Evolutionary conservation across 108 stramenopile species (phyloP), one percentile per base, ranked within the genome.

Genomic region (Fragilaria radians): DNA sequence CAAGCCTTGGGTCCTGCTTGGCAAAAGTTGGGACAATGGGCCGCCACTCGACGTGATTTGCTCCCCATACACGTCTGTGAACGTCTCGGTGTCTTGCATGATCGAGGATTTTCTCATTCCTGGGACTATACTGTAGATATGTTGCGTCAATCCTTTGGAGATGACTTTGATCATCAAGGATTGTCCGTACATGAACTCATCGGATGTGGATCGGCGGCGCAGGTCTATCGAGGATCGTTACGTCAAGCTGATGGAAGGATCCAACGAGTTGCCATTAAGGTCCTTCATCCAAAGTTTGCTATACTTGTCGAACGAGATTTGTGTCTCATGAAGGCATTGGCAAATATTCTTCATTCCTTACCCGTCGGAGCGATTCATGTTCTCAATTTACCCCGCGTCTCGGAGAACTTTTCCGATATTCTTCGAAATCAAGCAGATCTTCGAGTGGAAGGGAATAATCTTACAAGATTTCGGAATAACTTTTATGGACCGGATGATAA

Each of bases 191-290:
- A 73, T 25, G 73, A 77, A 31, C 71, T 76, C 30, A 77, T 91
- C 67, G 94, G 94, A 9, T 88, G 86, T 52, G 94, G 94, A 17
- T 80, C 84, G 42, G 94, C 85, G 5, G 94, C 94, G n/a, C 90
- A 91, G 68, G 94, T 95, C 0, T 86, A 95, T 68, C 66, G 61
- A 36, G 89, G 77, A 11, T 78, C 60, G 9, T 63, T 93, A 18
- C 61, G 42, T 47, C 65, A 59, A 21, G 66, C 58, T 23, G 54
- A 51, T 5, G 21, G 61, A 7, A 28, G 28, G 31, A 45, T 11
- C 26, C 57, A 63, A 14, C 46, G 51, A 2, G 88, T 90, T 28
- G 94, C 94, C 3, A 63, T 95, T 65, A 95, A 95, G 70, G 84
- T 91, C 4, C 50, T 95, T 4, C 94, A 95, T 70, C 94, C 94